Percentiles rank a stretch among this genome's conserved stretches.
These are phyloP conservation scores for Beauveria australis DNA, from an alignment of 2,329 filamentous ascomycete genomes.

Conservation along the genomic window DNA sequence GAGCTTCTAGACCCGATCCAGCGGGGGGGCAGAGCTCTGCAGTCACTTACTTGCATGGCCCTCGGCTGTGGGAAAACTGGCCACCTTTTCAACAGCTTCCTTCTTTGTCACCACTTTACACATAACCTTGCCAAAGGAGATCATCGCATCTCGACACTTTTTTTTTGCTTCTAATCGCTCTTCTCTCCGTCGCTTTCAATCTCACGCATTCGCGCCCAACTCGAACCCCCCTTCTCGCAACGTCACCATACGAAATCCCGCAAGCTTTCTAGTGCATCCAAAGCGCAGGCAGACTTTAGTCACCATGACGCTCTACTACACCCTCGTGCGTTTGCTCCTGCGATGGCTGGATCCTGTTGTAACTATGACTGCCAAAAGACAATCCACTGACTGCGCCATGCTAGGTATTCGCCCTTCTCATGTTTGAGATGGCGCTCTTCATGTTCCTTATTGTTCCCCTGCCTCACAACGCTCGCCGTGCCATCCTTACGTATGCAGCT, in stretches of 20 bases:
- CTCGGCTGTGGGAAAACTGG: conserved; percentile 2
- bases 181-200: background rate
- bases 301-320: conserved; percentile 53
- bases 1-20: conserved; percentile 8
- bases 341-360: background rate
- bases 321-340: conserved; percentile 32
- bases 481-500: conserved; percentile 61
- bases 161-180: background rate
- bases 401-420: conserved; percentile 75
- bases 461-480: conserved; percentile 77
- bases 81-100: conserved; percentile 4
- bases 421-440: conserved; percentile 77
- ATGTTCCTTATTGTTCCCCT: conserved; percentile 76
- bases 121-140: background rate
- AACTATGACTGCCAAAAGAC: background rate
- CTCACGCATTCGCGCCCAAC: background rate
- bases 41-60: background rate
- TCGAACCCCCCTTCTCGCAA: background rate
- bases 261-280: background rate
- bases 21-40: background rate
- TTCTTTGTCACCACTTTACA: background rate
- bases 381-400: conserved; percentile 18
- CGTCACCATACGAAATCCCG: background rate
- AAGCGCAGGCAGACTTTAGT: conserved; percentile 14
- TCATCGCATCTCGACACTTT: background rate